Evolutionary conservation across 2,329 filamentous ascomycete species (phyloP), one percentile per base, ranked within the genome.

Genomic region (Emmonsiellopsis sp.): DNA sequence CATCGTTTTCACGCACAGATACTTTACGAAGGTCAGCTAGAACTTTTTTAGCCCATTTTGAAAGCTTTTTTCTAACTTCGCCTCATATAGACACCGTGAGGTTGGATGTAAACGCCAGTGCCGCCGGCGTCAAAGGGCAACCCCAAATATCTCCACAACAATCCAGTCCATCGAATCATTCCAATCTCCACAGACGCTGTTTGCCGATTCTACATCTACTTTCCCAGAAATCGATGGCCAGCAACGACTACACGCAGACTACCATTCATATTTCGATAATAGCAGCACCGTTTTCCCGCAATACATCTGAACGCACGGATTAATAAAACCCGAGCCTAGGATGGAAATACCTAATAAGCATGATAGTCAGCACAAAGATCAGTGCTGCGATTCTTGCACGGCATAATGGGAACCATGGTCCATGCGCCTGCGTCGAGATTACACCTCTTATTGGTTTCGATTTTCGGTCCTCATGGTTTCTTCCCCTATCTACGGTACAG

Each of bases 1-100:
- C 82, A 52, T 76, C 79, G 42, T 94, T 94, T 73, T 84, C 87
- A 30, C 80, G 89, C 44, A 90, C 89, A 67, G 89, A 94, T 63
- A 93, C 88, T 1, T 75, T 93, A n/a, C 74, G 83, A 70, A 85
- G 89, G 87, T 89, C 5, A 71, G 70, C 77, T 57, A 51, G 15
- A 7, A 30, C 26, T 41, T 10, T 52, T 9, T 44, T 43, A 30
- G n/a, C 41, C 44, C 5, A 7, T 48, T n/a, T 16, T 30, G 13
- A 26, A 20, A 15, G 13, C 3, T 1, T 10, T 37, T 13, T 20
- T 20, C 38, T 54, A 51, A 54, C 37, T 3, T 26, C 6, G 35
- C 48, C n/a, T 20, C 35, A 26, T 13, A 51, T 37, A 60, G 58
- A 8, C 58, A 60, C 48, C 51, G 52, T 30, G 57, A 57, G 43